These are phyloP conservation scores for Candida maesae DNA, from an alignment of 805 yeast genomes.

Conservation along the genomic window DNA sequence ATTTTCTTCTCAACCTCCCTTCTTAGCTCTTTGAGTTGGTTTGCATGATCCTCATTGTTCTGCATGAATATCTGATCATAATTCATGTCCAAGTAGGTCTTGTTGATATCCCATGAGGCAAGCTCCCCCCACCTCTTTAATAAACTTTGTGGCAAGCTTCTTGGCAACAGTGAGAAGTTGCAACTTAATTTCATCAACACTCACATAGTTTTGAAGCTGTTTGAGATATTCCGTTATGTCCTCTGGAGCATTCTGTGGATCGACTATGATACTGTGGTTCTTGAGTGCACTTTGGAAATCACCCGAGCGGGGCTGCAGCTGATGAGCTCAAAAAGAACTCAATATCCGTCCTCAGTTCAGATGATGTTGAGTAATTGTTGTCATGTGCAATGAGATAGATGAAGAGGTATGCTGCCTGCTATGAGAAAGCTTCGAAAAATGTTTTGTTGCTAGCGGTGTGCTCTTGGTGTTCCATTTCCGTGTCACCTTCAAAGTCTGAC, in stretches of 20 bases:
- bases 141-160: constrained; percentile 6
- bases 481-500: not conserved
- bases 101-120: constrained; percentile 4
- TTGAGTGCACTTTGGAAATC: constrained; percentile 8
- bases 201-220: not conserved
- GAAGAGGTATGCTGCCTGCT: constrained; percentile 12
- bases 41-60: constrained; percentile 2
- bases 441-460: not conserved
- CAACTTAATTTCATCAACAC: constrained; percentile 2
- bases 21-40: not conserved
- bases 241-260: not conserved
- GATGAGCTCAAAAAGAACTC: not conserved
- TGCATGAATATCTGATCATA: constrained; percentile 1
- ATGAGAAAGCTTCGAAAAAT: constrained; percentile 13
- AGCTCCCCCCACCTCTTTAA: constrained; percentile 3
- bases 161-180: constrained; percentile 7
- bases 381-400: constrained; percentile 11
- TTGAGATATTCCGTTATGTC: constrained; percentile 3
- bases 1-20: constrained; percentile 4
- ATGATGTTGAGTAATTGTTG: not conserved
- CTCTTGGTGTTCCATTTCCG: not conserved
- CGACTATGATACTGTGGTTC: not conserved
- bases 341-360: constrained; percentile 6
- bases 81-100: constrained; percentile 12
- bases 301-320: constrained; percentile 1